phyloP scores from a whole-genome alignment of 441 rosid genomes.

The Macaranga tanarius region DNA sequence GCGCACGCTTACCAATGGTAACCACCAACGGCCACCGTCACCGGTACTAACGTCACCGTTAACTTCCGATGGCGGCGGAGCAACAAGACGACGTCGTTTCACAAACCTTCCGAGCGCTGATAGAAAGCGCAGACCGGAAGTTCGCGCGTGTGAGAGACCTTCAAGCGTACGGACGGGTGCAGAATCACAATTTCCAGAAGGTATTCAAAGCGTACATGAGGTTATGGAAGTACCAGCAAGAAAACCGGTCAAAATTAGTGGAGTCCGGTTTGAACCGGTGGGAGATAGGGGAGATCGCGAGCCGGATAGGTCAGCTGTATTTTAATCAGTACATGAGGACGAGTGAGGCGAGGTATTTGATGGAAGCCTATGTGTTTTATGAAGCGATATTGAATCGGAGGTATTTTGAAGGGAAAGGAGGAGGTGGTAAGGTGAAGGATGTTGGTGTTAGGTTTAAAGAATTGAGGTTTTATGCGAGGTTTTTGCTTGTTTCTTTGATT shows the following conservation, averaged over 20 bases:
- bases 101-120: conserved; percentile 64
- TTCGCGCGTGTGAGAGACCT: conserved; percentile 82
- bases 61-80: conserved; percentile 36
- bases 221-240: conserved; percentile 93
- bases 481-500: conserved; percentile 73
- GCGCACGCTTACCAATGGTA: conserved; percentile 32
- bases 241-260: conserved; percentile 63
- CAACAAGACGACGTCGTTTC: conserved; percentile 39
- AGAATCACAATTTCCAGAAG: conserved; percentile 61
- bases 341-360: conserved; percentile 74
- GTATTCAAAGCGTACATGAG: conserved; percentile 94
- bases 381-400: conserved; percentile 75
- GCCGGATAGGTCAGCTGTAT: conserved; percentile 98
- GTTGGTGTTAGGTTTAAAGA: conserved; percentile 75
- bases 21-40: conserved; percentile 32
- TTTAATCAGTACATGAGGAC: conserved; percentile 91
- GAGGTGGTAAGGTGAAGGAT: conserved; percentile 44
- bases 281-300: conserved; percentile 98
- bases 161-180: conserved; percentile 58
- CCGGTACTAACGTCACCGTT: neutral
- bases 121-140: conserved; percentile 84
- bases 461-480: conserved; percentile 80
- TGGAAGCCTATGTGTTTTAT: conserved; percentile 84
- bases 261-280: conserved; percentile 76
- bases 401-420: conserved; percentile 69